Percentiles rank a stretch among this genome's conserved stretches.
phyloP scores from a whole-genome alignment of 306 rosid species.

The Glycyrrhiza uralensis region DNA sequence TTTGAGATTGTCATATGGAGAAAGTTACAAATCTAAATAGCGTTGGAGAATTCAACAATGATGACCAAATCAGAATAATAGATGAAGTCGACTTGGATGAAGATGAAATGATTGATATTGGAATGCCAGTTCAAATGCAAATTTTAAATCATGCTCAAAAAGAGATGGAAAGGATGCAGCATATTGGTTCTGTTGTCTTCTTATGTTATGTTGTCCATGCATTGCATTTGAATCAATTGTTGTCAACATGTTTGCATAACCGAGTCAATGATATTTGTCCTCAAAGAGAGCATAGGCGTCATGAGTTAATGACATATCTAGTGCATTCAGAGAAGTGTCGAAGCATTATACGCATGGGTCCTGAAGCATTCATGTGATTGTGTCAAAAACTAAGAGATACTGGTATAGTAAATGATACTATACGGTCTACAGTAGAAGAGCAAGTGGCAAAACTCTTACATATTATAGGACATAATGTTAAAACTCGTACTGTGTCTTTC shows the following conservation, averaged over 20 bases:
- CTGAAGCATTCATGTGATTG: too few species aligned
- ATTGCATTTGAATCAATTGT: background rate
- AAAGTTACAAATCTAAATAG: background rate
- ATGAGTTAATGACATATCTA: background rate
- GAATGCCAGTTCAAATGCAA: background rate
- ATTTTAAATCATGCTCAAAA: background rate
- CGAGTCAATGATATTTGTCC: background rate
- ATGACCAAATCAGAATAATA: too few species aligned
- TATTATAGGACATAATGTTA: too few species aligned
- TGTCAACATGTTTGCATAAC: background rate
- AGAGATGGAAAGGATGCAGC: background rate
- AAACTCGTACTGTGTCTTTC: too few species aligned
- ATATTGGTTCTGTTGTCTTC: background rate
- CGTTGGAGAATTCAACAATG: too few species aligned
- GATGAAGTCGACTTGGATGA: too few species aligned
- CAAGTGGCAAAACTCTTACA: too few species aligned
- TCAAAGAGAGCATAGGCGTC: background rate
- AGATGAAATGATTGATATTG: background rate
- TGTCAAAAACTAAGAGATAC: too few species aligned
- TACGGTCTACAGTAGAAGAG: too few species aligned
- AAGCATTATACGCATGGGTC: background rate
- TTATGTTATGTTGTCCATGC: background rate
- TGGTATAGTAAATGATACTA: too few species aligned
- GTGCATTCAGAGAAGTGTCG: background rate
- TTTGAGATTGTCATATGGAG: background rate